These are phyloP conservation scores for Hordeum marinum DNA, from an alignment of 176 grass and related monocot species.

Conservation along the genomic window DNA sequence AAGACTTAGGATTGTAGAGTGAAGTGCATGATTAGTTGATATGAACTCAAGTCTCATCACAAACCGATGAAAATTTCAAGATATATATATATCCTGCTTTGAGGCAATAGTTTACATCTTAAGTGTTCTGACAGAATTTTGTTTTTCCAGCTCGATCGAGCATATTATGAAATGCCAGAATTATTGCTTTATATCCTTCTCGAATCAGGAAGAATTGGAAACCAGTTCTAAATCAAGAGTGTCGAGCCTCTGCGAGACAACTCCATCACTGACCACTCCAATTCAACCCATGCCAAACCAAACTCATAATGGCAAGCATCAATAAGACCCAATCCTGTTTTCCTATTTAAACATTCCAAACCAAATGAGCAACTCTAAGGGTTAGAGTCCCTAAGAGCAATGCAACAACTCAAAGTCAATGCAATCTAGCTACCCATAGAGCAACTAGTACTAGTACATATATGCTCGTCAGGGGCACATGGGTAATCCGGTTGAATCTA, in stretches of 20 bases:
- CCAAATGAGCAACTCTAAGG: not conserved
- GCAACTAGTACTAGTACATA: not conserved
- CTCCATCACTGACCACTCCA: not conserved
- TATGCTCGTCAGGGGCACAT: slow-evolving; percentile 13
- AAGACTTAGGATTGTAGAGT: not conserved
- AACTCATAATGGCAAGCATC: not conserved
- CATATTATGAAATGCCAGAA: slow-evolving; percentile 20
- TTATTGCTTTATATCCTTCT: not conserved
- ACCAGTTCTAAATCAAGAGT: not conserved
- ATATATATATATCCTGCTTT: not conserved
- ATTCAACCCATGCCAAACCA: not conserved
- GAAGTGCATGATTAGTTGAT: not conserved
- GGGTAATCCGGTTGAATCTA: slow-evolving; percentile 2
- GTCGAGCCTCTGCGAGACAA: not conserved
- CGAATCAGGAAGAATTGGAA: not conserved
- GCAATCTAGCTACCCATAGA: slow-evolving; percentile 7
- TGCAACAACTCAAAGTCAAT: slow-evolving; percentile 22
- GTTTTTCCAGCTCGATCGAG: not conserved
- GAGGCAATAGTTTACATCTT: not conserved
- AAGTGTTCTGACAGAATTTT: not conserved
- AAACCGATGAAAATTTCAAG: not conserved
- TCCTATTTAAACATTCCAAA: not conserved
- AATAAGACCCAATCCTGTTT: not conserved
- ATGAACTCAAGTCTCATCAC: not conserved
- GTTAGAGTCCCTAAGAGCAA: slow-evolving; percentile 14